Percentiles rank a stretch among this genome's conserved stretches.
Evolutionary conservation across 1,284 basidiomycete genomes (phyloP).

Genomic region (Papiliotrema fonsecae): DNA sequence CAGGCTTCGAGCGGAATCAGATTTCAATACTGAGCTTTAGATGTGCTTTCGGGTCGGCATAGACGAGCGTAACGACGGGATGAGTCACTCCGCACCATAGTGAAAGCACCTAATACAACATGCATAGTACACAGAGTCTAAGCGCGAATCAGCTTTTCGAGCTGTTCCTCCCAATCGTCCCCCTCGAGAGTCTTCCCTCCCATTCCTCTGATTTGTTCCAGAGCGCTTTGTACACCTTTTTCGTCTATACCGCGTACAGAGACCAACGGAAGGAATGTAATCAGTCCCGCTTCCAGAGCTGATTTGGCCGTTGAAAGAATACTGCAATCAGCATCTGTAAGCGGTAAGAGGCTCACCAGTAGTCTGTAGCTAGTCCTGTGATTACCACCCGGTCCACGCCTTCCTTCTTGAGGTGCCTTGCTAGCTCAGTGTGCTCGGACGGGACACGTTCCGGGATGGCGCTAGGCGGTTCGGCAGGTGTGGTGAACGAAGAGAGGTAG

Average conservation of each 20-base stretch:
- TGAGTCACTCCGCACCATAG: too few species aligned
- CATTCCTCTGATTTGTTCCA: slow-evolving; percentile 13
- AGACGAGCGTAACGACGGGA: too few species aligned
- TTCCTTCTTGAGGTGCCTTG: slow-evolving; percentile 40
- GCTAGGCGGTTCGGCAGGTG: slow-evolving; percentile 19
- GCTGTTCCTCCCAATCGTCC: slow-evolving; percentile 4
- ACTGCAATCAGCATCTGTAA: slow-evolving; percentile 6
- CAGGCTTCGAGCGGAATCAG: not conserved
- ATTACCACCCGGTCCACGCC: slow-evolving; percentile 53
- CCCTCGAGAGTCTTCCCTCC: slow-evolving; percentile 15
- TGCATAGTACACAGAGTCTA: too few species aligned
- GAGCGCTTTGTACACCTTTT: slow-evolving; percentile 15
- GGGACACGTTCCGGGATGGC: slow-evolving; percentile 7
- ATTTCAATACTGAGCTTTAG: too few species aligned
- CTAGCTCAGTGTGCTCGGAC: slow-evolving; percentile 28
- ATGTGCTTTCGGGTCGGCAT: not conserved
- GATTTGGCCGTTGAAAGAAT: slow-evolving; percentile 27
- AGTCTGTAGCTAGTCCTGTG: slow-evolving; percentile 60
- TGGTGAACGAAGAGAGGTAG: slow-evolving; percentile 20
- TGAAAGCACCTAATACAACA: too few species aligned
- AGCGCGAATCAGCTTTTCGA: too few species aligned
- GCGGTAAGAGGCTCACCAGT: slow-evolving; percentile 47
- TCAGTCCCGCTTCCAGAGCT: slow-evolving; percentile 19
- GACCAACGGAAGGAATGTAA: slow-evolving; percentile 21
- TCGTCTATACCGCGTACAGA: slow-evolving; percentile 23